A percentile compares a stretch with the other conserved stretches of the same genome.
phyloP scores from a whole-genome alignment of 1,139 yeast genomes.

The Pichia sp. region DNA sequence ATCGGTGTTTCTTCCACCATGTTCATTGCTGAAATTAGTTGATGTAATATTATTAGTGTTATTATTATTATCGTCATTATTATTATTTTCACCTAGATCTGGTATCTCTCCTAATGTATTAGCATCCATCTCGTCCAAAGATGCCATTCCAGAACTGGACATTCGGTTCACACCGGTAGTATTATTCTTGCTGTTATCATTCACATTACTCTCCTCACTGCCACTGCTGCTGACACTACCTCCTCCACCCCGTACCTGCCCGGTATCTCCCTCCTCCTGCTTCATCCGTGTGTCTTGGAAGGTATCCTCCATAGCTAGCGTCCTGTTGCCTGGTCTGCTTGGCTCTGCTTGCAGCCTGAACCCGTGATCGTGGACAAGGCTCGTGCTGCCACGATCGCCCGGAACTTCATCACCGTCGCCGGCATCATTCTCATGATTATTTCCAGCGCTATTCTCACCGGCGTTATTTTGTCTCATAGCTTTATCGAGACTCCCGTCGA shows the following conservation, averaged over 20 bases:
- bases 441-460: neutral
- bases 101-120: neutral
- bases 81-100: neutral
- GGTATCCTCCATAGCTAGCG: neutral
- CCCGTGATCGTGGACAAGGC: neutral
- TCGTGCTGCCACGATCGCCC: neutral
- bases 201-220: neutral
- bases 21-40: neutral
- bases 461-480: neutral
- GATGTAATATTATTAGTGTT: neutral
- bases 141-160: neutral
- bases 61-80: neutral
- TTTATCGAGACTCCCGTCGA: neutral
- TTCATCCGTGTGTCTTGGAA: neutral
- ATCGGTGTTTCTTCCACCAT: conserved; percentile 9
- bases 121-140: neutral
- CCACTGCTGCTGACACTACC: neutral
- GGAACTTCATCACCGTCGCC: neutral
- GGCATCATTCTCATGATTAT: neutral
- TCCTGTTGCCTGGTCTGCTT: neutral
- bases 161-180: neutral
- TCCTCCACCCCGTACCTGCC: neutral
- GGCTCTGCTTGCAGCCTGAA: neutral
- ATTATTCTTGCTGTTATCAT: neutral
- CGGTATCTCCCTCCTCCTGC: neutral